phyloP scores from a whole-genome alignment of 2,329 filamentous ascomycete genomes.

The Geosmithia putterillii region DNA sequence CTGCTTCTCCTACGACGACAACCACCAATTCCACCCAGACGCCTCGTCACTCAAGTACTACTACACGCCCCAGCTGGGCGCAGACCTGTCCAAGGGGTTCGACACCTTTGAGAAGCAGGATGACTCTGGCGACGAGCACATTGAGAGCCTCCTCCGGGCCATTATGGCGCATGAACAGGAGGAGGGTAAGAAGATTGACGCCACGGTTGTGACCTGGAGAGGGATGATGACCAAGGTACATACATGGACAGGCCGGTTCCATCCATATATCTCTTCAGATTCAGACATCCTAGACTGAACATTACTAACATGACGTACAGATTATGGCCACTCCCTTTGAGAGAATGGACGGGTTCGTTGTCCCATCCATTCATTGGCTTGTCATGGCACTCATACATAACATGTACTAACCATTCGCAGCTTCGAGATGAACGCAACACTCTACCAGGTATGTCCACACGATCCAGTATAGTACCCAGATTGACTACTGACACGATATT shows the following conservation, averaged over 20 bases:
- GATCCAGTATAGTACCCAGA: too few species aligned
- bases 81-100: slow-evolving; percentile 70
- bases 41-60: slow-evolving; percentile 79
- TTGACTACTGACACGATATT: slow-evolving; percentile 6
- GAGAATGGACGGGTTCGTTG: slow-evolving; percentile 57
- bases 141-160: slow-evolving; percentile 70
- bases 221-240: slow-evolving; percentile 95
- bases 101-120: slow-evolving; percentile 75
- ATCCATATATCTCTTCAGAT: neutral
- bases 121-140: slow-evolving; percentile 71
- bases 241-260: neutral
- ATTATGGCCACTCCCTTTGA: slow-evolving; percentile 81
- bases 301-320: slow-evolving; percentile 36
- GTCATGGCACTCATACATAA: neutral
- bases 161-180: slow-evolving; percentile 62
- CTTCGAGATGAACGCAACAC: slow-evolving; percentile 93
- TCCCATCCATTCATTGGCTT: neutral
- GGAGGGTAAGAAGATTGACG: slow-evolving; percentile 54
- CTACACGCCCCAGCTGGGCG: slow-evolving; percentile 60
- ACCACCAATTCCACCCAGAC: slow-evolving; percentile 64
- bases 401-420: slow-evolving; percentile 26
- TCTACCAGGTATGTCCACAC: slow-evolving; percentile 72
- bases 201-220: slow-evolving; percentile 82
- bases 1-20: slow-evolving; percentile 83
- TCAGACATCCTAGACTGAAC: slow-evolving; percentile 1